A percentile compares a stretch with the other conserved stretches of the same genome.
These are phyloP conservation scores for Fistulifera solaris DNA, from an alignment of 108 stramenopile species.

Conservation along the genomic window DNA sequence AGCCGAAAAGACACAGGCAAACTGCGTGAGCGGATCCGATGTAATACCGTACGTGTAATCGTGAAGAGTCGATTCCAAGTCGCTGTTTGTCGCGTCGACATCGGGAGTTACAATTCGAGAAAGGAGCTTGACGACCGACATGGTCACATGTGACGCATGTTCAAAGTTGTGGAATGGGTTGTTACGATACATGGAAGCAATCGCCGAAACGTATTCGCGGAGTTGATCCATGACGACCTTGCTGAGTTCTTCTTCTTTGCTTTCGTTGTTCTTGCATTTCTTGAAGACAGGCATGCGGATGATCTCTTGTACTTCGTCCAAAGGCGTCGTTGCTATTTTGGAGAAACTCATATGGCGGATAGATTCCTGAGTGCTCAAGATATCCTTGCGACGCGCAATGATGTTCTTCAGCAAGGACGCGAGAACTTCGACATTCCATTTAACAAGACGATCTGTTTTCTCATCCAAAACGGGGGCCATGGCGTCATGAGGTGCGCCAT, in stretches of 20 bases:
- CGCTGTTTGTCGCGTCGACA: not conserved
- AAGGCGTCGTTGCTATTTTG: not conserved
- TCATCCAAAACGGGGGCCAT: not conserved
- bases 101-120: constrained; percentile 1
- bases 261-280: not conserved
- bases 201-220: constrained; percentile 9
- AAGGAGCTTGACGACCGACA: not conserved
- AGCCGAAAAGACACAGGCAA: not conserved
- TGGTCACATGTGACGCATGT: constrained; percentile 18
- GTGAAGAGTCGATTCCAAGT: not conserved
- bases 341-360: not conserved
- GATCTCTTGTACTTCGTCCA: constrained; percentile 15
- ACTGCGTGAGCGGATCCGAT: not conserved
- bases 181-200: constrained; percentile 29
- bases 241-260: constrained; percentile 6
- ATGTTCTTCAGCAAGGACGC: not conserved
- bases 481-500: not conserved
- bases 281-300: constrained; percentile 9
- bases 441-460: constrained; percentile 3
- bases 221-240: constrained; percentile 10
- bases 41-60: not conserved
- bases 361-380: not conserved
- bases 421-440: constrained; percentile 10
- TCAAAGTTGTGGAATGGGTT: constrained; percentile 55
- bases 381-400: not conserved